A percentile compares a stretch with the other conserved stretches of the same genome.
Conservation (phyloP, 495 filamentous ascomycete genomes). For the Xylaria telfairii region DNA sequence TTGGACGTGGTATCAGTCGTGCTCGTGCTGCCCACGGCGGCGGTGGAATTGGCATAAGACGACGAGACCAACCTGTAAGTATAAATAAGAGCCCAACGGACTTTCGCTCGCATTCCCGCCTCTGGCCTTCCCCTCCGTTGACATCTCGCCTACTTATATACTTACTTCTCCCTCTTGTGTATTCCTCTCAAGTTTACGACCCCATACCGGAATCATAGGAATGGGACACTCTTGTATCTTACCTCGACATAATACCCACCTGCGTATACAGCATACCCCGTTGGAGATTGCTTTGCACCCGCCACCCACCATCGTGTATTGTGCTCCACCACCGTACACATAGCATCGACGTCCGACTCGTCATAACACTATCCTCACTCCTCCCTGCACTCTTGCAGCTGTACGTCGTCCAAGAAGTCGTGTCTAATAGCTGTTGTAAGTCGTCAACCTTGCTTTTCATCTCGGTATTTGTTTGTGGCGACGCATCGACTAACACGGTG, state of each 20-base stretch:
- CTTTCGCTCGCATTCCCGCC: not conserved
- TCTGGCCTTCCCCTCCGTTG: not conserved
- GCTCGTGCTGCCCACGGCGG: not conserved
- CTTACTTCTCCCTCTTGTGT: not conserved
- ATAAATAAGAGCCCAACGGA: not conserved
- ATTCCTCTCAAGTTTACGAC: not conserved
- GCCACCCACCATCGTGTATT: not conserved
- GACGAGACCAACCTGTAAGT: not conserved
- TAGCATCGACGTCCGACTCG: not conserved
- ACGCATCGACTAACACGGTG: not conserved
- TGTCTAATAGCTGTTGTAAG: not conserved
- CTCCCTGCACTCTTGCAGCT: too few species aligned
- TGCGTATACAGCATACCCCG: not conserved
- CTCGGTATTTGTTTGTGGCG: not conserved
- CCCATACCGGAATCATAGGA: not conserved
- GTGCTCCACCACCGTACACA: not conserved
- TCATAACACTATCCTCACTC: not conserved
- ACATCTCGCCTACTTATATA: not conserved
- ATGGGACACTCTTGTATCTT: not conserved
- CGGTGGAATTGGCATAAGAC: not conserved
- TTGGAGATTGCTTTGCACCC: not conserved
- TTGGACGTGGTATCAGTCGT: not conserved
- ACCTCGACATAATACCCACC: not conserved
- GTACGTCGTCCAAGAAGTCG: not conserved
- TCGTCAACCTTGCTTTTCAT: conserved; percentile 6